Conservation (phyloP, 2,329 filamentous ascomycete species). For the Pezicula radicicola region DNA sequence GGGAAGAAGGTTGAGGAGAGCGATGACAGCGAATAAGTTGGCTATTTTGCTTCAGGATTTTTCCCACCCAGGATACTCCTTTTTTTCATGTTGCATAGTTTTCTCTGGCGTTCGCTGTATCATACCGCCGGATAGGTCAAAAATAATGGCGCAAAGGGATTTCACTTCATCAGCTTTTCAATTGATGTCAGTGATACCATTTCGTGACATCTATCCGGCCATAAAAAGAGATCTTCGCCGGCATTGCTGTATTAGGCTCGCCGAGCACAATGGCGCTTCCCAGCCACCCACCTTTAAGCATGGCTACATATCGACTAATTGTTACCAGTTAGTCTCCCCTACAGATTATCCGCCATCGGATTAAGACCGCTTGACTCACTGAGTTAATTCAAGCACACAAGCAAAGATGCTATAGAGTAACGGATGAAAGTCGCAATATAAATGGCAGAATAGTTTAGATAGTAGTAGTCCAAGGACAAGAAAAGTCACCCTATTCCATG, state of each 20-base stretch:
- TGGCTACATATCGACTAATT: neutral
- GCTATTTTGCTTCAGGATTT: neutral
- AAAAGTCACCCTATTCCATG: no score
- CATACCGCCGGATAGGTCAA: constrained; percentile 5
- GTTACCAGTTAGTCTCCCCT: neutral
- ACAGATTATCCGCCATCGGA: neutral
- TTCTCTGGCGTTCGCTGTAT: constrained; percentile 5
- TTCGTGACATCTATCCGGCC: no score
- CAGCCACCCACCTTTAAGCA: no score
- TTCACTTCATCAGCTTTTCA: neutral
- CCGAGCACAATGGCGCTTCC: no score
- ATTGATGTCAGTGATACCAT: no score
- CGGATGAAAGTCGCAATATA: no score
- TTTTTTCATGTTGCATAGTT: constrained; percentile 4
- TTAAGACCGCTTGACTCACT: neutral
- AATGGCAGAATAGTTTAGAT: no score
- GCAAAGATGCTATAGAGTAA: no score
- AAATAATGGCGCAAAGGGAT: constrained; percentile 2
- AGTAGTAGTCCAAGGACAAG: no score
- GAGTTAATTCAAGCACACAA: neutral
- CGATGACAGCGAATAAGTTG: constrained; percentile 45
- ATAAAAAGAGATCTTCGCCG: no score
- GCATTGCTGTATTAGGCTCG: no score
- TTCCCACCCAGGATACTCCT: no score
- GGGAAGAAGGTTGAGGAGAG: constrained; percentile 30